Evolutionary conservation across 306 rosid species (phyloP), one percentile per base, ranked within the genome.

Genomic region (Hylodesmum podocarpum): DNA sequence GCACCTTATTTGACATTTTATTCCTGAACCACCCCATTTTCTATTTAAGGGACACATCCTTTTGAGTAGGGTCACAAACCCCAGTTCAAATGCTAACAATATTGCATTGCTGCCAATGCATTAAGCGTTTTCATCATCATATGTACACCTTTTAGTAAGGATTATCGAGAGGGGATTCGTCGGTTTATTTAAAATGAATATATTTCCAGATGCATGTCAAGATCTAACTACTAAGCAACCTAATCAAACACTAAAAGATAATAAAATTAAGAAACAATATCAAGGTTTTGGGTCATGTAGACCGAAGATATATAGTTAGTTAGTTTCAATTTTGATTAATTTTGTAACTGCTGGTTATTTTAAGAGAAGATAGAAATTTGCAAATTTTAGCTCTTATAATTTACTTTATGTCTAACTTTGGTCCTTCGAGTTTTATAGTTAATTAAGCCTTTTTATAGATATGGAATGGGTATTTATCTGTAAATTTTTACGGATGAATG

Each of bases 11-110:
- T 72, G 72, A 49, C 49, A 63, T 34, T 63, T 19, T 63, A 4
- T n/a, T n/a, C 49, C 0, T 19, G 33, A 54, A 63, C 85, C 85
- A 33, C 57, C 16, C 40, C 49, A 21, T 28, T 49, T 49, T 44
- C 64, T 76, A 31, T 64, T 43, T 43, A 62, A 59, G 21, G 82
- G 83, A 31, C 27, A 31, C 50, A 8, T 21, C 44, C 57, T 65
- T 37, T 31, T 75, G 22, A 13, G 47, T 46, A 43, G 70, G 59
- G 40, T 44, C 73, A n/a, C 40, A 12, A 11, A n/a, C 12, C 40
- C 40, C 3, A 16, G 39, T 25, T 27, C 36, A 21, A 16, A 49
- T 70, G 75, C 19, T 47, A 47, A 47, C n/a, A 27, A 68, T 15
- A 22, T 27, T 68, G 73, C 25, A 22, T 27, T 68, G 73, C 16